A percentile compares a stretch with the other conserved stretches of the same genome.
These are phyloP conservation scores for Dactylellina cionopaga DNA, from an alignment of 2,329 filamentous ascomycete species.

Conservation along the genomic window DNA sequence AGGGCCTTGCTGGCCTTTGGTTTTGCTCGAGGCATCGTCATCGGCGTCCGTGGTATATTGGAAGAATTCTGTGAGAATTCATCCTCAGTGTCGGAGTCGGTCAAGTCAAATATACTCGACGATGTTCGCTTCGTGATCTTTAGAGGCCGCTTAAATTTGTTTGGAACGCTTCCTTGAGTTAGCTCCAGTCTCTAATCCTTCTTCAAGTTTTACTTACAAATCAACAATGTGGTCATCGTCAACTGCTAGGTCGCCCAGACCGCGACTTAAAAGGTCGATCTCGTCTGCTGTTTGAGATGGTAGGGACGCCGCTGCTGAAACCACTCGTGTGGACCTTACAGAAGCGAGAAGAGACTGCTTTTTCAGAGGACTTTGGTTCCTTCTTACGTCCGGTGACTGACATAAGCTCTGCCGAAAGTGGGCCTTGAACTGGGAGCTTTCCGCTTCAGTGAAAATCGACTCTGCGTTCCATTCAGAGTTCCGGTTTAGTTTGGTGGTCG, in stretches of 20 bases:
- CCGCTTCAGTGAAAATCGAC: too few relatives aligned
- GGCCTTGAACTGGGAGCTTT: too few relatives aligned
- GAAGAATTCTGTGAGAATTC: not conserved
- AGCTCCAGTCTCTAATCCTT: not conserved
- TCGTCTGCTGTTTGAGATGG: slow-evolving; percentile 9
- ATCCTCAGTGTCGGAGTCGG: slow-evolving; percentile 32
- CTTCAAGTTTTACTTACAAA: slow-evolving; percentile 19
- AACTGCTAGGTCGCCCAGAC: slow-evolving; percentile 28
- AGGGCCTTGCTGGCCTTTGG: slow-evolving; percentile 19
- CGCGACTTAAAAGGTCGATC: slow-evolving; percentile 28
- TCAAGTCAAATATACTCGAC: slow-evolving; percentile 40
- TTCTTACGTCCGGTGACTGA: too few relatives aligned
- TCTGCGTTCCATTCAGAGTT: too few relatives aligned
- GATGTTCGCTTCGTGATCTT: slow-evolving; percentile 34
- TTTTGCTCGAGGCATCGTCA: slow-evolving; percentile 14
- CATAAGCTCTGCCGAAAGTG: not conserved
- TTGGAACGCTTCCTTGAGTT: slow-evolving; percentile 26
- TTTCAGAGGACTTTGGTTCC: slow-evolving; percentile 18
- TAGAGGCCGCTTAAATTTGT: slow-evolving; percentile 35
- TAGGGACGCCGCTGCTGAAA: not conserved
- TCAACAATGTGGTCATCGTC: slow-evolving; percentile 31
- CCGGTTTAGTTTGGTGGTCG: too few relatives aligned
- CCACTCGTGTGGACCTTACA: too few relatives aligned
- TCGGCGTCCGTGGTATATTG: not conserved
- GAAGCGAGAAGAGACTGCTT: not conserved